Evolutionary conservation across 2,329 filamentous ascomycete genomes (phyloP).

Genomic region (Neocucurbitaria cava): DNA sequence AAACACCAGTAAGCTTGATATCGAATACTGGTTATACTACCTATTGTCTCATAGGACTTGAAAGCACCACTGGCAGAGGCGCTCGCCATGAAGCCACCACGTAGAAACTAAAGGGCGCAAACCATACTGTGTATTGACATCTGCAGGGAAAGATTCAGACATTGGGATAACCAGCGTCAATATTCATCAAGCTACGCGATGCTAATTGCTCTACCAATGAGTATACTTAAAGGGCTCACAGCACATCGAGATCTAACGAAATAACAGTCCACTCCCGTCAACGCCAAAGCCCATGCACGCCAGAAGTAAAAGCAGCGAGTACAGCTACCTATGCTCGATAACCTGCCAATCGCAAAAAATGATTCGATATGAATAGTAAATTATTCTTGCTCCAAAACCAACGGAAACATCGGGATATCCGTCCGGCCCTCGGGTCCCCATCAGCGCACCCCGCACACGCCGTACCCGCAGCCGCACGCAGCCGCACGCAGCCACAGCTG

Average conservation of each 20-base stretch:
- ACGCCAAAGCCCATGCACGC: constrained; percentile 9
- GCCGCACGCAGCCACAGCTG: constrained; percentile 11
- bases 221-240: neutral
- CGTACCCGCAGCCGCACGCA: constrained; percentile 12
- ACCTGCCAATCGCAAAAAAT: too few species aligned
- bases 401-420: neutral
- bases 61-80: neutral
- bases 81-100: neutral
- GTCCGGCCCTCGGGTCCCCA: constrained; percentile 26
- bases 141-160: neutral
- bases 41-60: too few species aligned
- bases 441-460: constrained; percentile 1
- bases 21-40: too few species aligned
- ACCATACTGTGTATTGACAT: neutral
- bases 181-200: neutral
- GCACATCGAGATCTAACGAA: neutral
- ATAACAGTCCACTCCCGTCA: constrained; percentile 1
- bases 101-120: neutral
- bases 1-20: too few species aligned
- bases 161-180: neutral
- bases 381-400: neutral
- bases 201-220: neutral
- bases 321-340: neutral
- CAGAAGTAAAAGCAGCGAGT: neutral
- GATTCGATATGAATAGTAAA: constrained; percentile 1